Evolutionary conservation across 2,329 filamentous ascomycete species (phyloP).

Genomic region (Botrytis tulipae): DNA sequence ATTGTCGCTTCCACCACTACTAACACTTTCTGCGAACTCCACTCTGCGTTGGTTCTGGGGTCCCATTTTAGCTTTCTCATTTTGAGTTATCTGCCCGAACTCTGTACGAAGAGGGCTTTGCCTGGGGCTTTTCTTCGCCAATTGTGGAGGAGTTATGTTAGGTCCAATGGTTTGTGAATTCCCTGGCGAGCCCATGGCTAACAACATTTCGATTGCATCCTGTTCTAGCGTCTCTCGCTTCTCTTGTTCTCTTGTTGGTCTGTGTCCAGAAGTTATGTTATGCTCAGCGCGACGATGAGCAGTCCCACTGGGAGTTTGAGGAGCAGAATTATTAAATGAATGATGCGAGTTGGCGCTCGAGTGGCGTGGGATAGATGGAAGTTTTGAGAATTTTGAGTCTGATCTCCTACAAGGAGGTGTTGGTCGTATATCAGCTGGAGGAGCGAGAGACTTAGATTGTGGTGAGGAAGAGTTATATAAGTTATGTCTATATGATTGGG

Average conservation of each 20-base stretch:
- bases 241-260: slow-evolving; percentile 60
- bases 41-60: slow-evolving; percentile 24
- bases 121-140: slow-evolving; percentile 33
- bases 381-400: slow-evolving; percentile 35
- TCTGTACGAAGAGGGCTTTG: slow-evolving; percentile 38
- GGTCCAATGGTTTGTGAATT: slow-evolving; percentile 65
- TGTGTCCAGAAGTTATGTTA: slow-evolving; percentile 59
- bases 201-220: slow-evolving; percentile 74
- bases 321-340: slow-evolving; percentile 26
- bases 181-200: slow-evolving; percentile 79
- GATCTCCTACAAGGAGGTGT: slow-evolving; percentile 34
- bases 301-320: slow-evolving; percentile 31
- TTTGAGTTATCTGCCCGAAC: slow-evolving; percentile 28
- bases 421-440: slow-evolving; percentile 42
- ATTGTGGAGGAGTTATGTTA: slow-evolving; percentile 46
- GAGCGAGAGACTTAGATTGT: slow-evolving; percentile 45
- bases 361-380: slow-evolving; percentile 31
- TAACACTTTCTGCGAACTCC: slow-evolving; percentile 30
- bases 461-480: slow-evolving; percentile 42
- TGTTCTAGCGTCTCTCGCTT: slow-evolving; percentile 49
- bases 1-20: slow-evolving; percentile 16
- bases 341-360: slow-evolving; percentile 9
- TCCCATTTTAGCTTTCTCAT: slow-evolving; percentile 32
- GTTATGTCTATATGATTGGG: slow-evolving; percentile 7
- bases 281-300: slow-evolving; percentile 21